phyloP scores from a whole-genome alignment of 83 land plant genomes.

The Diphasiastrum complanatum region DNA sequence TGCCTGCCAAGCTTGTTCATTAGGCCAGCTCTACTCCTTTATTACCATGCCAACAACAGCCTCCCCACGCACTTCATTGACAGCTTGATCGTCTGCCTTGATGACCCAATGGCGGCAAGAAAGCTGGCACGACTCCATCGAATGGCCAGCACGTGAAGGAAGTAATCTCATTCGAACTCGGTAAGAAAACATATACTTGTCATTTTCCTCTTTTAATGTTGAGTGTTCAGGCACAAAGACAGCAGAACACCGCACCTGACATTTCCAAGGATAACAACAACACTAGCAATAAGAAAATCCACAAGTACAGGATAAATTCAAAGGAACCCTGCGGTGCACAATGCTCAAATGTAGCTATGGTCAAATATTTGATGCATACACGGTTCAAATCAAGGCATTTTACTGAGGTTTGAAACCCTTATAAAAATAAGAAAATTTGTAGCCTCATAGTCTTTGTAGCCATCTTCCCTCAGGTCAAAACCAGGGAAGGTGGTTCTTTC shows the following conservation, averaged over 20 bases:
- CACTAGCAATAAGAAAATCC: neutral
- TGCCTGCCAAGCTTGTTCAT: too few relatives aligned
- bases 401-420: too few relatives aligned
- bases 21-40: too few relatives aligned
- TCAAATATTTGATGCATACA: constrained; percentile 1
- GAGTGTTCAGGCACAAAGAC: constrained; percentile 52
- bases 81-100: constrained; percentile 36
- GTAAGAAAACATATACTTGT: constrained; percentile 41
- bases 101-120: constrained; percentile 58
- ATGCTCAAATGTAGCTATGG: too few relatives aligned
- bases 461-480: too few relatives aligned
- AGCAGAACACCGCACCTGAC: constrained; percentile 63
- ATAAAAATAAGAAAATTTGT: too few relatives aligned
- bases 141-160: constrained; percentile 33
- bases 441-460: too few relatives aligned
- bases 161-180: constrained; percentile 56
- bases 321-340: too few relatives aligned
- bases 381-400: too few relatives aligned
- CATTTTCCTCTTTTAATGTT: constrained; percentile 17
- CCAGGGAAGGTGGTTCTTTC: too few relatives aligned
- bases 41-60: constrained; percentile 64
- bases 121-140: constrained; percentile 53
- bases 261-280: neutral
- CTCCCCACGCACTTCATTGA: constrained; percentile 40
- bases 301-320: too few relatives aligned